Conservation (phyloP, 345 rosid species). For the Acer campestre region DNA sequence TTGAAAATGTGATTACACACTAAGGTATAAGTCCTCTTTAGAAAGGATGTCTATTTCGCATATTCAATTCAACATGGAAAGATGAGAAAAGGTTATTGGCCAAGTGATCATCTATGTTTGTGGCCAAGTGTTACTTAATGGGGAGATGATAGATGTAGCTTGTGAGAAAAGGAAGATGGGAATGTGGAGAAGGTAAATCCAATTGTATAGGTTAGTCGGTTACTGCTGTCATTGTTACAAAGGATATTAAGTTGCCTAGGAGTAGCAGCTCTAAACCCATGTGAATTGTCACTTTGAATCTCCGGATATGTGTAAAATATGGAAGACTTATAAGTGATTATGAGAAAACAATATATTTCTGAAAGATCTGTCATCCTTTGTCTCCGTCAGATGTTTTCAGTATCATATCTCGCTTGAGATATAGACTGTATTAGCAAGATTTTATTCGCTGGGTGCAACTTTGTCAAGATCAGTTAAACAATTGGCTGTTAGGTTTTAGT, state of each 20-base stretch:
- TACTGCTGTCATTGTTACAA: not conserved
- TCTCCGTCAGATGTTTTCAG: not conserved
- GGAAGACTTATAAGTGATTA: not conserved
- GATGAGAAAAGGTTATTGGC: not conserved
- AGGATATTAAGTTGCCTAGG: no score
- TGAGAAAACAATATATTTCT: not conserved
- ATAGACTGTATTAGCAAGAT: not conserved
- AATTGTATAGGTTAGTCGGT: not conserved
- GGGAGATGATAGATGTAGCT: not conserved
- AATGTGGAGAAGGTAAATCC: not conserved
- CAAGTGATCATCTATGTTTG: not conserved
- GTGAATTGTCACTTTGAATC: not conserved
- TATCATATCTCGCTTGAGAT: not conserved
- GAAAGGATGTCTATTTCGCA: not conserved
- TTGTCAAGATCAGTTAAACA: not conserved
- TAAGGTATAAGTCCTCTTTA: not conserved
- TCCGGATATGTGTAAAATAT: not conserved
- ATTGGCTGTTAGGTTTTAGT: not conserved
- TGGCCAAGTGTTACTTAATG: slow-evolving; percentile 6
- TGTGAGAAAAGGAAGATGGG: not conserved
- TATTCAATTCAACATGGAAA: not conserved
- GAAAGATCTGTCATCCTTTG: not conserved
- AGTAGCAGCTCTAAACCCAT: no score
- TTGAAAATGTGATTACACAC: no score
- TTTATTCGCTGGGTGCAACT: not conserved